Evolutionary conservation across 1,284 basidiomycete genomes (phyloP), one percentile per base, ranked within the genome.

Genomic region (Pascua sp.): DNA sequence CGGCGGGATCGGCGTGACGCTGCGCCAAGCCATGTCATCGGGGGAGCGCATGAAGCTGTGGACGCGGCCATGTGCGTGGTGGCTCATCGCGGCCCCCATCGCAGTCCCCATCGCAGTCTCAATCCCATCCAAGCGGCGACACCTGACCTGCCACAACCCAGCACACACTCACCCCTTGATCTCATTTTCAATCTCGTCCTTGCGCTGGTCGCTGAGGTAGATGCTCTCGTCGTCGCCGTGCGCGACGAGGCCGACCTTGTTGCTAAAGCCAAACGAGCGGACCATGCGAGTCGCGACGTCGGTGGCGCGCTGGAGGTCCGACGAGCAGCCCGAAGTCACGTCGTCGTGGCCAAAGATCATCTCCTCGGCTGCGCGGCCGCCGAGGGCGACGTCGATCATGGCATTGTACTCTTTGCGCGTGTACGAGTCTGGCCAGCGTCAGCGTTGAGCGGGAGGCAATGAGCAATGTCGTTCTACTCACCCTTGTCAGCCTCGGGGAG

Each of bases 341-440:
- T 90, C 88, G 59, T 94, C 89, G 61, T 84, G 76, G 5, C 93
- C 94, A 72, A 91, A 95, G 64, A 96, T 86, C 65, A 97, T 76
- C 78, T 91, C 91, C 76, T 97, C 93, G 18, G 93, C 94, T 5
- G 92, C 89, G 55, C 94, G 87, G 17, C 94, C 92, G 39, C 91
- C 92, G 83, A 96, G 89, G 42, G 85, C 86, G 16, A 96, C 92
- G 75, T 95, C 93, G 63, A 97, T 90, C 71, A 76, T 76, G 12
- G 76, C 76, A 36, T 67, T 65, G 67, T 72, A 73, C 56, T 77
- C 74, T 54, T 64, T 65, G 55, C 69, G 63, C 39, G 71, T 64
- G 62, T 76, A 76, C 15, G 74, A 78, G 59, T 79, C 72, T 73
- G 60, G 0, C n/a, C n/a, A n/a, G 18, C 60, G 56, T 32, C 24